A percentile compares a stretch with the other conserved stretches of the same genome.
Evolutionary conservation across 192 early-diverging fungal species (phyloP).

Genomic region (Chytriomyces confervae): DNA sequence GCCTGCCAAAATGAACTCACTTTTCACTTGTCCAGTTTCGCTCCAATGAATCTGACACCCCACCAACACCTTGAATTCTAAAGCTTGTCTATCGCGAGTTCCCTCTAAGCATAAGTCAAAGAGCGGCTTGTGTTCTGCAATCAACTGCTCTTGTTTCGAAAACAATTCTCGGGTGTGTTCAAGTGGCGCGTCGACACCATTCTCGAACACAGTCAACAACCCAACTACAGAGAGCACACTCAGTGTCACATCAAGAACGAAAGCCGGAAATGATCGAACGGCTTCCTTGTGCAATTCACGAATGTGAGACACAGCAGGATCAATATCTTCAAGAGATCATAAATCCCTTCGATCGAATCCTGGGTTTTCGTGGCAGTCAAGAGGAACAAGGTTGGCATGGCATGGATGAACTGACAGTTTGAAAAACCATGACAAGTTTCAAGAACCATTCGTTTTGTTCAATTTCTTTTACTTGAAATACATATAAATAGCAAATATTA

Average conservation of each 20-base stretch:
- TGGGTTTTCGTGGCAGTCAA: too few relatives aligned
- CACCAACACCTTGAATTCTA: constrained; percentile 36
- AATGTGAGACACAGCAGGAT: constrained; percentile 4
- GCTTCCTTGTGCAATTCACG: constrained; percentile 6
- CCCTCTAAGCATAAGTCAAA: constrained; percentile 20
- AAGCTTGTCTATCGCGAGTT: neutral
- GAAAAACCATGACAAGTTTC: too few relatives aligned
- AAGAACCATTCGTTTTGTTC: too few relatives aligned
- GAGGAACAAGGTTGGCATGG: too few relatives aligned
- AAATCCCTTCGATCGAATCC: too few relatives aligned
- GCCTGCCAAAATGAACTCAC: constrained; percentile 20
- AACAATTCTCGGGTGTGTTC: constrained; percentile 33
- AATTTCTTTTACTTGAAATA: too few relatives aligned
- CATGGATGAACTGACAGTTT: too few relatives aligned
- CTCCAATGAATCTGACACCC: constrained; percentile 35
- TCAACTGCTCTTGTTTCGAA: constrained; percentile 35
- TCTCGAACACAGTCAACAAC: constrained; percentile 33
- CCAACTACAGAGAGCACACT: constrained; percentile 31
- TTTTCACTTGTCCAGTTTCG: constrained; percentile 24
- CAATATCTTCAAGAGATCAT: too few relatives aligned
- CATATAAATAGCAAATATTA: too few relatives aligned
- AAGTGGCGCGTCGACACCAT: constrained; percentile 32
- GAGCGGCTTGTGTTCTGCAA: constrained; percentile 29
- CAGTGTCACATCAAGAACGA: constrained; percentile 31
- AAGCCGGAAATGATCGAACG: constrained; percentile 4